Conservation (phyloP, 2,329 filamentous ascomycete genomes). For the Botryotinia calthae region DNA sequence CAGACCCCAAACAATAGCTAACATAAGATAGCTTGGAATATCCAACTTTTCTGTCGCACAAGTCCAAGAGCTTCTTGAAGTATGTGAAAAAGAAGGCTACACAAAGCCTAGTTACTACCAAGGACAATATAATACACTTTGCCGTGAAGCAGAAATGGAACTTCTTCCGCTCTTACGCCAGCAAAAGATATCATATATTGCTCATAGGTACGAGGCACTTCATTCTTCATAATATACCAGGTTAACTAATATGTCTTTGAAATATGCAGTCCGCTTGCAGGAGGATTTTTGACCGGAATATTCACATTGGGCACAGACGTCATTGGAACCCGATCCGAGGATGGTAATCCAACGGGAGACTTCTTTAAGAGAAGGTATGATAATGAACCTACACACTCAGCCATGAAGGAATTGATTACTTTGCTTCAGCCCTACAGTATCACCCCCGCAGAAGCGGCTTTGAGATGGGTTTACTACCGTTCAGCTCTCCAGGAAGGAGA, state of each 20-base stretch:
- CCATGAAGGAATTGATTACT: neutral
- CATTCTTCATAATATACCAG: neutral
- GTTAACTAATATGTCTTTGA: neutral
- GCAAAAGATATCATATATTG: slow-evolving; percentile 14
- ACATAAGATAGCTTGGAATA: slow-evolving; percentile 2
- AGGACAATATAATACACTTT: slow-evolving; percentile 4
- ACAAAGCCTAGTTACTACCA: slow-evolving; percentile 5
- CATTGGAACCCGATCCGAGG: neutral
- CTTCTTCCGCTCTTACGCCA: neutral
- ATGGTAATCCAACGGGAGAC: neutral
- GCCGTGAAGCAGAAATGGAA: neutral
- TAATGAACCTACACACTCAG: neutral
- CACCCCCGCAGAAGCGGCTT: neutral
- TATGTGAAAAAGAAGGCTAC: neutral
- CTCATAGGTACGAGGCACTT: neutral
- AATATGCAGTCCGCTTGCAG: neutral
- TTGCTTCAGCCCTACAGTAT: neutral
- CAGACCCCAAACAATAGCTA: neutral
- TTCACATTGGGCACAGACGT: neutral
- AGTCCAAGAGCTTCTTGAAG: neutral
- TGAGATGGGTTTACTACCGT: slow-evolving; percentile 1
- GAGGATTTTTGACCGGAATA: neutral
- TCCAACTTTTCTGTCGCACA: slow-evolving; percentile 10
- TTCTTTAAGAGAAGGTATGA: neutral
- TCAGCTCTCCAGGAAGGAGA: neutral